Evolutionary conservation across 2,329 filamentous ascomycete species (phyloP).

Genomic region (Aspergillus nomiae): DNA sequence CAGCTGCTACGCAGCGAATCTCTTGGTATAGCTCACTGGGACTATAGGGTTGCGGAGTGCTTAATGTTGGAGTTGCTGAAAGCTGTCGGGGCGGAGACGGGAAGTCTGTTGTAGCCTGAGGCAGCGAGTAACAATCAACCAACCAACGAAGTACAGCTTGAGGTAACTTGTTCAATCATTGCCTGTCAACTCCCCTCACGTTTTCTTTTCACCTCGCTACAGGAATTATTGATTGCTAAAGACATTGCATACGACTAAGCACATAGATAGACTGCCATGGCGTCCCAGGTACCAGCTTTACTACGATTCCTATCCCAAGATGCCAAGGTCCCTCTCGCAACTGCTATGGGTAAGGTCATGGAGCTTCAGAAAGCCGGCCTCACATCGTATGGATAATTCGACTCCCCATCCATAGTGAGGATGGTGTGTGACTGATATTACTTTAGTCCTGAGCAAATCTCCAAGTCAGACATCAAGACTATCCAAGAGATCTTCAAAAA

Average conservation of each 20-base stretch:
- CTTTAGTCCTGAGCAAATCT: constrained; percentile 44
- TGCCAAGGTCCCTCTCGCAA: constrained; percentile 56
- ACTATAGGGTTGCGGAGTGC: not conserved
- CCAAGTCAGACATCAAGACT: constrained; percentile 49
- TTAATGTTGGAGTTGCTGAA: constrained; percentile 5
- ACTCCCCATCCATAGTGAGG: not conserved
- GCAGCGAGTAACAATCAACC: constrained; percentile 2
- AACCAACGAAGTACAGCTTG: not conserved
- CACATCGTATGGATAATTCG: constrained; percentile 32
- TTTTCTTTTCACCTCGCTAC: not conserved
- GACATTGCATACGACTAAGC: not conserved
- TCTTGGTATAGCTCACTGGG: constrained; percentile 1
- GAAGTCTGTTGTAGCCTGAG: constrained; percentile 18
- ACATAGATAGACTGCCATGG: constrained; percentile 17
- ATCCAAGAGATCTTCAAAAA: constrained; percentile 52
- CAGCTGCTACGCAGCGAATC: constrained; percentile 27
- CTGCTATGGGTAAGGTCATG: constrained; percentile 57
- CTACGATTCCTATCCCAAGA: constrained; percentile 62
- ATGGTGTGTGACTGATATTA: constrained; percentile 8
- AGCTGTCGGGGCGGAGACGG: constrained; percentile 20
- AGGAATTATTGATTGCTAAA: not conserved
- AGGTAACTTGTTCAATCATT: not conserved
- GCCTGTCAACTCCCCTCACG: not conserved
- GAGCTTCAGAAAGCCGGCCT: constrained; percentile 55
- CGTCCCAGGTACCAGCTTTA: constrained; percentile 43